Evolutionary conservation across 1,284 basidiomycete species (phyloP).

Genomic region (Malassezia caprae): DNA sequence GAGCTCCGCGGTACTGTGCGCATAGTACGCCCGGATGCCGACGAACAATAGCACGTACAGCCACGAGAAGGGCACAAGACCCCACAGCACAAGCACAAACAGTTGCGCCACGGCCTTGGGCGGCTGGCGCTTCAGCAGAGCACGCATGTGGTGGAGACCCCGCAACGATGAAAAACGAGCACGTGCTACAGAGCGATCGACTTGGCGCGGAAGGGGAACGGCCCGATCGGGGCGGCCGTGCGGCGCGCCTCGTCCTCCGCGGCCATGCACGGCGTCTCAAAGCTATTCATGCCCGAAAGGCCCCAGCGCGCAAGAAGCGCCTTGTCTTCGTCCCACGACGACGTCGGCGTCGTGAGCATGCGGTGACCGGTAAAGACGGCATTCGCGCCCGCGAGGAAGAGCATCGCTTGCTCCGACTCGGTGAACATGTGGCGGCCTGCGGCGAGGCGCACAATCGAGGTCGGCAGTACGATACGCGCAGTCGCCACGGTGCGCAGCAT

Average conservation of each 20-base stretch:
- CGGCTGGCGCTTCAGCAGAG: slow-evolving; percentile 2
- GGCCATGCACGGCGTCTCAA: slow-evolving; percentile 33
- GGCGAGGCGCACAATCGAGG: slow-evolving; percentile 85
- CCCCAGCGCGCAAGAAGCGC: slow-evolving; percentile 89
- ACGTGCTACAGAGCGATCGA: not conserved
- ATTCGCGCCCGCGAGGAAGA: slow-evolving; percentile 96
- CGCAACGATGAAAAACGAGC: not conserved
- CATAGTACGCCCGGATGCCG: not conserved
- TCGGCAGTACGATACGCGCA: slow-evolving; percentile 78
- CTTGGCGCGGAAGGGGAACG: not conserved
- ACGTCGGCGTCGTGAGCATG: slow-evolving; percentile 87
- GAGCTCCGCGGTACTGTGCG: not conserved
- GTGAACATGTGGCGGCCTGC: slow-evolving; percentile 81
- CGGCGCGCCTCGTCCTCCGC: not conserved
- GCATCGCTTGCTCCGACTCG: slow-evolving; percentile 91
- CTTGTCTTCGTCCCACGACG: slow-evolving; percentile 64
- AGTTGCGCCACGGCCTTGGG: slow-evolving; percentile 22
- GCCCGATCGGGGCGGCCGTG: not conserved
- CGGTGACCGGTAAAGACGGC: slow-evolving; percentile 94
- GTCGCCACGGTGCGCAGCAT: slow-evolving; percentile 89
- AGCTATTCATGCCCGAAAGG: slow-evolving; percentile 77
- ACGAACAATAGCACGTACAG: not conserved
- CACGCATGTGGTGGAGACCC: not conserved
- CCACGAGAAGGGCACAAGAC: slow-evolving; percentile 33
- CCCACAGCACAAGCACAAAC: slow-evolving; percentile 29